phyloP scores from a whole-genome alignment of 2,329 filamentous ascomycete species.

The Botrytis porri region DNA sequence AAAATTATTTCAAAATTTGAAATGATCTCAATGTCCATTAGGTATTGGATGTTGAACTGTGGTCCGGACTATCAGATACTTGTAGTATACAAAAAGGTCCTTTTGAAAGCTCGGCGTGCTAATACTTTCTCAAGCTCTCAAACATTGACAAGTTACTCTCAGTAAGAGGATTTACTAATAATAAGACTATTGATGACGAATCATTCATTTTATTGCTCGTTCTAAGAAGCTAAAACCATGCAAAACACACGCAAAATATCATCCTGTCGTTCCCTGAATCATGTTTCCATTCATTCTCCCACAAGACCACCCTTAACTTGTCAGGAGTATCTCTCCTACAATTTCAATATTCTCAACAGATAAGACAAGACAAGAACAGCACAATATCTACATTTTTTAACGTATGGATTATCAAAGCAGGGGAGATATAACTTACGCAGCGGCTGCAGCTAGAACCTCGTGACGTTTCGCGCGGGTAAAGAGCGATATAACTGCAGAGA shows the following conservation, averaged over 20 bases:
- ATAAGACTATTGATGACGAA: background rate
- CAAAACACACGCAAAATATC: background rate
- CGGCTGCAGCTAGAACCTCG: conserved; percentile 28
- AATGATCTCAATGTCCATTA: no score
- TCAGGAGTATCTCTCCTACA: no score
- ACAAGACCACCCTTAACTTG: no score
- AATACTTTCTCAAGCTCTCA: no score
- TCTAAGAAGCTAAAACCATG: background rate
- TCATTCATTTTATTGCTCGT: background rate
- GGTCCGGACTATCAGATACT: no score
- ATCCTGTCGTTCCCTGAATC: no score
- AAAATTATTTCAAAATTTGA: no score
- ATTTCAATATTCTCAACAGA: conserved; percentile 24
- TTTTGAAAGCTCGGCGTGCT: no score
- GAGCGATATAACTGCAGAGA: conserved; percentile 24
- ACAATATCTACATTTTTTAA: conserved; percentile 24
- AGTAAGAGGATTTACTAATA: background rate
- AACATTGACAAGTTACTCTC: no score
- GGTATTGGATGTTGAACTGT: no score
- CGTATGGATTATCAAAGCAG: background rate
- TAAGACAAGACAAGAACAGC: conserved; percentile 29
- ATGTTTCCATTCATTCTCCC: background rate
- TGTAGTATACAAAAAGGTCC: no score
- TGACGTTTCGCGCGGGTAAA: conserved; percentile 31
- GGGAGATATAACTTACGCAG: conserved; percentile 24